Base-by-base conservation (phyloP, 2,329 filamentous ascomycete species). In the Diaporthe sp. region DNA sequence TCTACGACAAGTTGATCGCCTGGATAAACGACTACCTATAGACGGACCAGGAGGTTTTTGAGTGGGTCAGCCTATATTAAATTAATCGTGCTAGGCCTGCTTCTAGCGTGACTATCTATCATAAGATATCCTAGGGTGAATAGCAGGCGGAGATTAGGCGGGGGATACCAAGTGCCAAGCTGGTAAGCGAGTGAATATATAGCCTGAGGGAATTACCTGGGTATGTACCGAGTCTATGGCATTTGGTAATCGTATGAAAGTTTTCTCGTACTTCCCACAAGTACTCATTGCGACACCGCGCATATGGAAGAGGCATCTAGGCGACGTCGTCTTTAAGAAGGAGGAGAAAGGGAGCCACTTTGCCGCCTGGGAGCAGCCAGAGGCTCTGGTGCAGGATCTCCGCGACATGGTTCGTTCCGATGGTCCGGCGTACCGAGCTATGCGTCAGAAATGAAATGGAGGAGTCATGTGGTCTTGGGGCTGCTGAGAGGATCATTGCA, bases 51-150 rank as follows among this genome's bases (percentile, higher is more conserved):
- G 94, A 96, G 83, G 88, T 96, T 10, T 84, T 94, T 37, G 94
- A 92, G 0, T 96, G 94, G 94, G 84, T 95, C 0, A 91, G 88
- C 69, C 88, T 96, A 44, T 96, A 95, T 13, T n/a, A n/a, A n/a
- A n/a, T n/a, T n/a, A n/a, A n/a, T n/a, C n/a, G n/a, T n/a, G n/a
- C n/a, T n/a, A n/a, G n/a, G n/a, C n/a, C n/a, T n/a, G n/a, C n/a
- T n/a, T n/a, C n/a, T n/a, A n/a, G n/a, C n/a, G n/a, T n/a, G n/a
- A n/a, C n/a, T n/a, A 94, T 95, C 67, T 96, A 96, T 83, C 94
- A 95, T 79, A 94, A 95, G 82, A 85, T 86, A n/a, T 76, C 72
- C 10, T 55, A 74, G 28, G 74, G 71, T 3, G 46, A 76, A 1
- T 70, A 61, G 51, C 65, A 68, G 19, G 44, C 72, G 5, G 68